phyloP scores from a whole-genome alignment of 257 asterid genomes.

The Fraxinus anomala region DNA sequence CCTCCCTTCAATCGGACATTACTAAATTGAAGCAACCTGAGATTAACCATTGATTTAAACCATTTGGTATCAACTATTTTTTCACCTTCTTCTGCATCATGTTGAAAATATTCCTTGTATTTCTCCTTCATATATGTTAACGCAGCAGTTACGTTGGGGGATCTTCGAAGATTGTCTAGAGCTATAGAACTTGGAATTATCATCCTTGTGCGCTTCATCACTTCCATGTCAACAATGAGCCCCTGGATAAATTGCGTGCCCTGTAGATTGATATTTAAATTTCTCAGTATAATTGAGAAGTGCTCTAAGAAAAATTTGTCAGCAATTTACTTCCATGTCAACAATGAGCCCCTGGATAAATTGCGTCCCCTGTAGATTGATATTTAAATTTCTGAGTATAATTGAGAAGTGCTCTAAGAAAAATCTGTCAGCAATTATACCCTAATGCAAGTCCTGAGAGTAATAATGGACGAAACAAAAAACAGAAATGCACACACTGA shows the following conservation, averaged over 20 bases:
- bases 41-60: conserved; percentile 26
- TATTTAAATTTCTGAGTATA: background rate
- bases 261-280: conserved; percentile 18
- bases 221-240: conserved; percentile 31
- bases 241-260: conserved; percentile 33
- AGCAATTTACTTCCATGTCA: conserved; percentile 19
- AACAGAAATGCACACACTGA: too few species aligned
- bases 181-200: conserved; percentile 17
- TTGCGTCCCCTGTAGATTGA: conserved; percentile 29
- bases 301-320: background rate
- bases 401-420: background rate
- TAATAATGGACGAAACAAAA: background rate
- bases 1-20: background rate
- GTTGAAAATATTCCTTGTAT: conserved; percentile 10
- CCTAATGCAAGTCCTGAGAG: background rate
- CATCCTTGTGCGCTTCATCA: conserved; percentile 5
- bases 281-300: background rate
- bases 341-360: conserved; percentile 33
- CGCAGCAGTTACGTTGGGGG: conserved; percentile 27
- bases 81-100: conserved; percentile 4
- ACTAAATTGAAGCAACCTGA: conserved; percentile 21
- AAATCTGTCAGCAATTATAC: background rate
- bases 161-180: conserved; percentile 18
- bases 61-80: conserved; percentile 8
- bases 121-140: background rate